Evolutionary conservation across 2,329 filamentous ascomycete species (phyloP).

Genomic region (Aspergillus fructus): DNA sequence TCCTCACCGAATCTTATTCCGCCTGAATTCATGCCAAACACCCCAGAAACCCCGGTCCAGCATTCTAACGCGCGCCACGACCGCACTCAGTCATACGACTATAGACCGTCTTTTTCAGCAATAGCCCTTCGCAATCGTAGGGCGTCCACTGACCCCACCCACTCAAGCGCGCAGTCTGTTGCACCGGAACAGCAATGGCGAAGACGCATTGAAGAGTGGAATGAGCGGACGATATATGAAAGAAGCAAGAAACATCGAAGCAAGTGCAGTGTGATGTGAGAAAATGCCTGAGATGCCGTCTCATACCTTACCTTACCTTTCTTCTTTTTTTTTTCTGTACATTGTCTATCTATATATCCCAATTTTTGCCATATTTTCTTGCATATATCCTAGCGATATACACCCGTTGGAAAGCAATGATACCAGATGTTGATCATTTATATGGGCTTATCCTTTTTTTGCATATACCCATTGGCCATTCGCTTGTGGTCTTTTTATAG

Average conservation of each 20-base stretch:
- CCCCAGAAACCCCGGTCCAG: constrained; percentile 15
- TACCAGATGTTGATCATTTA: constrained; percentile 6
- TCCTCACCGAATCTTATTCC: constrained; percentile 34
- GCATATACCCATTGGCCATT: constrained; percentile 3
- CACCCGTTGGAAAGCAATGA: constrained; percentile 2
- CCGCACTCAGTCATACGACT: constrained; percentile 21
- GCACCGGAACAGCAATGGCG: constrained; percentile 38
- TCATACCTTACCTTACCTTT: background rate
- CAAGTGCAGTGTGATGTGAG: constrained; percentile 42
- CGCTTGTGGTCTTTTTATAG: background rate
- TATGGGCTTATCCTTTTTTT: background rate
- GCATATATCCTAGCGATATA: constrained; percentile 13
- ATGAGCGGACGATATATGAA: constrained; percentile 38
- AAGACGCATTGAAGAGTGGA: constrained; percentile 41
- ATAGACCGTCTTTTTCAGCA: constrained; percentile 7
- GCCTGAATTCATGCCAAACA: constrained; percentile 19
- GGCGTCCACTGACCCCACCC: constrained; percentile 34
- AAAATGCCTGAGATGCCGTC: background rate
- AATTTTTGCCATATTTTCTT: constrained; percentile 1
- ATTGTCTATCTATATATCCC: background rate
- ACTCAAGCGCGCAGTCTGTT: constrained; percentile 25
- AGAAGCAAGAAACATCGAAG: constrained; percentile 30
- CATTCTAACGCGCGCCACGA: constrained; percentile 8
- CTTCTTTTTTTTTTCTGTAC: background rate
- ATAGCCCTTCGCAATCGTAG: constrained; percentile 23